These are phyloP conservation scores for Didymella glomerata DNA, from an alignment of 2,329 filamentous ascomycete species.

Conservation along the genomic window DNA sequence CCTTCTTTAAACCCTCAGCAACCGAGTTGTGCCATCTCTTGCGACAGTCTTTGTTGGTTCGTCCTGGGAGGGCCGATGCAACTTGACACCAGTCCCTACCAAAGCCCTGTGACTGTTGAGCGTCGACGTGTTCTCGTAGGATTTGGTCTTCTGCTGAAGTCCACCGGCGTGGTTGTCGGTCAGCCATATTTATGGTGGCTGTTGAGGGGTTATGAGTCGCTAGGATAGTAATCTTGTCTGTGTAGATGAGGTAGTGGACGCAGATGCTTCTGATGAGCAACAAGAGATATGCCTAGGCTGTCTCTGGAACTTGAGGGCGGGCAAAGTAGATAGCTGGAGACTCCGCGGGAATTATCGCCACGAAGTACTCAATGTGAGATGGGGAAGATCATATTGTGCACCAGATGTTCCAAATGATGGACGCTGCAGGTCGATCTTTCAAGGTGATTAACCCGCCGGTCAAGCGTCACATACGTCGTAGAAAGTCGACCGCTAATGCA, in stretches of 20 bases:
- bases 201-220: background rate
- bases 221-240: background rate
- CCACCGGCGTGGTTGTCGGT: slow-evolving; percentile 26
- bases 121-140: slow-evolving; percentile 37
- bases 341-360: background rate
- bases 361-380: background rate
- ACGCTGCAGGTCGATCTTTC: slow-evolving; percentile 5
- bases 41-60: slow-evolving; percentile 57
- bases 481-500: slow-evolving; percentile 1
- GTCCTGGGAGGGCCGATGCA: slow-evolving; percentile 49
- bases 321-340: background rate
- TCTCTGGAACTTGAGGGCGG: background rate
- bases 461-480: slow-evolving; percentile 4
- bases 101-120: slow-evolving; percentile 24
- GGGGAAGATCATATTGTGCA: background rate
- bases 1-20: slow-evolving; percentile 52
- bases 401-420: slow-evolving; percentile 1
- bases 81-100: slow-evolving; percentile 44
- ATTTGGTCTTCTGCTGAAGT: slow-evolving; percentile 35
- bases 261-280: background rate
- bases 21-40: slow-evolving; percentile 56
- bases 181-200: background rate
- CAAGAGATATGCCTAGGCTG: background rate
- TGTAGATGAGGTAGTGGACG: background rate
- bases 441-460: slow-evolving; percentile 9